phyloP scores from a whole-genome alignment of 257 asterid genomes.

The Penstemon newberryi region DNA sequence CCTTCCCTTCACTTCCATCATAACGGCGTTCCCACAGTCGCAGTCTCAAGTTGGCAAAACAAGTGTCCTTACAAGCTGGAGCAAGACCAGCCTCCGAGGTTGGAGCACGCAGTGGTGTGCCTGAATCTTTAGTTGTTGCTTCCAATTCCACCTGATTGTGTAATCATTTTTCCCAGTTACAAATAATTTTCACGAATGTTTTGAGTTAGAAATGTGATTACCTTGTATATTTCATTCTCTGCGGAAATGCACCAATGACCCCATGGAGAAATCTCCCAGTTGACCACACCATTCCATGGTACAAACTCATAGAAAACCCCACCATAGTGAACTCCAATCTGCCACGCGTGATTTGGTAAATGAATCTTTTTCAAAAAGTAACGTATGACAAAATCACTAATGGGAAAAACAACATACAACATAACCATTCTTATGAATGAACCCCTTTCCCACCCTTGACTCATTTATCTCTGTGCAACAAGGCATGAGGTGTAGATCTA shows the following conservation, averaged over 20 bases:
- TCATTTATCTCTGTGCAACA: no score
- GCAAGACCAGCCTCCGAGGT: conserved; percentile 82
- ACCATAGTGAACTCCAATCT: conserved; percentile 81
- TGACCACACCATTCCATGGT: conserved; percentile 87
- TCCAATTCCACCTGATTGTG: conserved; percentile 71
- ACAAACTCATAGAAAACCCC: conserved; percentile 84
- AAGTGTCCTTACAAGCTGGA: conserved; percentile 90
- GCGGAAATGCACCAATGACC: conserved; percentile 86
- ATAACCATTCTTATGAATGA: no score
- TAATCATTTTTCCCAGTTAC: conserved; percentile 11
- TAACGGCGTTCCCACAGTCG: conserved; percentile 61
- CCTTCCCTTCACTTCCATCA: conserved; percentile 84
- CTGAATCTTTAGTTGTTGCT: conserved; percentile 71
- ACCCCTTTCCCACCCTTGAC: no score
- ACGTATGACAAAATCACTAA: no score
- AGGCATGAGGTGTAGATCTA: no score
- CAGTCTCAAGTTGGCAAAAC: conserved; percentile 66
- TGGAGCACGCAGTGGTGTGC: conserved; percentile 94
- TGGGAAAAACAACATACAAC: no score
- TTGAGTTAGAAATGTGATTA: conserved; percentile 24
- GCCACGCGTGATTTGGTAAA: conserved; percentile 35
- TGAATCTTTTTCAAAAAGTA: conserved; percentile 11
- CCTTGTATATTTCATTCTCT: conserved; percentile 69
- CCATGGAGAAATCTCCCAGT: conserved; percentile 90
- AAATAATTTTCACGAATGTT: background rate